Evolutionary conservation across 495 filamentous ascomycete genomes (phyloP).

Genomic region (Penicillium cataractarum): DNA sequence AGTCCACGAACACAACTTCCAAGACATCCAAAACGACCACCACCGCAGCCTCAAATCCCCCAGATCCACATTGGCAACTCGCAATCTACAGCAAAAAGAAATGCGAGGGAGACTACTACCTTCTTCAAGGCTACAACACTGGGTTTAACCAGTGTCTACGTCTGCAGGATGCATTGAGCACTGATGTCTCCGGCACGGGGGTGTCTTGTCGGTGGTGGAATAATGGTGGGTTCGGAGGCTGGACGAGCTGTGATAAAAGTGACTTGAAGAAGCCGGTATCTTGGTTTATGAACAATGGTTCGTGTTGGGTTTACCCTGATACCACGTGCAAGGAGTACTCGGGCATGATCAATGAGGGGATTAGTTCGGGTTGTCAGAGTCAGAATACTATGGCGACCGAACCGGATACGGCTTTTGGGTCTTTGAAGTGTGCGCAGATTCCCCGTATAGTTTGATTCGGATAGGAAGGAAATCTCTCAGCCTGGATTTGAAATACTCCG

Average conservation of each 20-base stretch:
- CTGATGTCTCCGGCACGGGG: not conserved
- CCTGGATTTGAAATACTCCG: no score
- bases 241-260: conserved; percentile 6
- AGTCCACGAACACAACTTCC: not conserved
- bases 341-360: not conserved
- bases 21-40: not conserved
- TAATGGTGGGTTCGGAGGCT: conserved; percentile 2
- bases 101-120: conserved; percentile 19
- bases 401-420: conserved; percentile 2
- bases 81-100: conserved; percentile 1
- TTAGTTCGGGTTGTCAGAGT: not conserved
- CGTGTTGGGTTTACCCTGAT: not conserved
- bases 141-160: not conserved
- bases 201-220: conserved; percentile 17
- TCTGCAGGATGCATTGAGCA: not conserved
- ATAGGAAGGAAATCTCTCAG: no score
- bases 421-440: not conserved
- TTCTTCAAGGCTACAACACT: conserved; percentile 11
- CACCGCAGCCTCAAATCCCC: not conserved
- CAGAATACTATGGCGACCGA: not conserved
- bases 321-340: not conserved
- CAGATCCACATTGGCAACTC: conserved; percentile 6
- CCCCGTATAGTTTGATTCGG: not conserved
- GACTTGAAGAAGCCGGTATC: conserved; percentile 1
- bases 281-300: conserved; percentile 13